These are phyloP conservation scores for Fraxinus paxiana DNA, from an alignment of 305 asterid species.

Conservation along the genomic window DNA sequence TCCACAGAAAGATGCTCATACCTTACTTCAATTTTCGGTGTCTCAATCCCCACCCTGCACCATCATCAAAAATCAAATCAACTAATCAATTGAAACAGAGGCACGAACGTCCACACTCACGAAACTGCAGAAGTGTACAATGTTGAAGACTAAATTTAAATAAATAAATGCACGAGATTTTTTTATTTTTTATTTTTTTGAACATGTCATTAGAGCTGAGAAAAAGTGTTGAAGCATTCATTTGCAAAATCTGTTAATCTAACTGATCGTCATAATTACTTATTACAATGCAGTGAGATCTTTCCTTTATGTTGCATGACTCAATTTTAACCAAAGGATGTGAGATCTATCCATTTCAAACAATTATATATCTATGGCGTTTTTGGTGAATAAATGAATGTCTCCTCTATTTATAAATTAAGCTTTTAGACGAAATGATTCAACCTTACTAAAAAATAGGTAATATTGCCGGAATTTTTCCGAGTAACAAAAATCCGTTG, in stretches of 20 bases:
- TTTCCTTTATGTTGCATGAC: neutral
- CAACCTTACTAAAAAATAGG: neutral
- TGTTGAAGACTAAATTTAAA: neutral
- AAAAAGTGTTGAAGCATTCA: neutral
- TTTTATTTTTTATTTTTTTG: neutral
- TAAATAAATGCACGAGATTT: neutral
- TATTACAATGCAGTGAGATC: neutral
- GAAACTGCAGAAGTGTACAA: neutral
- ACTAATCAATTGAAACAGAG: neutral
- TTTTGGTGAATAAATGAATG: neutral
- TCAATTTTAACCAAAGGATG: neutral
- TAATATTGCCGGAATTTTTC: neutral
- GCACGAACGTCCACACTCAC: neutral
- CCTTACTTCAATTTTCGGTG: conserved; percentile 32
- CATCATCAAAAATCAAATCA: neutral
- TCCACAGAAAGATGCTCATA: conserved; percentile 34
- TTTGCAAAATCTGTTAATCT: neutral
- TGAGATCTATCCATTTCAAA: neutral
- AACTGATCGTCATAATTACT: neutral
- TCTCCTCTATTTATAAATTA: neutral
- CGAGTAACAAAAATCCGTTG: neutral
- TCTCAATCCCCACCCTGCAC: conserved; percentile 38
- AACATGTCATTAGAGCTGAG: neutral
- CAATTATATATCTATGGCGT: neutral
- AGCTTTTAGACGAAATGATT: neutral